Conservation (phyloP, 768 basidiomycete species). For the Suillus alpinus region DNA sequence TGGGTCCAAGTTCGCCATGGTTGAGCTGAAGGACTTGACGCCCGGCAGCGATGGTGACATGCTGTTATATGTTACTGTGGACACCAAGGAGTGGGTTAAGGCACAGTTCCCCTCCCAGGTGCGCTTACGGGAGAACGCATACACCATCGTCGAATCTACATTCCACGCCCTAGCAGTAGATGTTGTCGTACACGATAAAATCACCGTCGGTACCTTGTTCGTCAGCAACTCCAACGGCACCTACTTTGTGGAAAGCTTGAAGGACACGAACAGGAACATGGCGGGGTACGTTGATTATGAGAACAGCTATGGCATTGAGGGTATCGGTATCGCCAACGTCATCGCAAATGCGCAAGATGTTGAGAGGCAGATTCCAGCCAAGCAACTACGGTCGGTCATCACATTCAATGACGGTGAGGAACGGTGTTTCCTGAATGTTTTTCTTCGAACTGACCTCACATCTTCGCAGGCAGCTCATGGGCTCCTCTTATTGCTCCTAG, state of each 20-base stretch:
- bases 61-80: conserved; percentile 82
- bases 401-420: conserved; percentile 82
- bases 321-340: conserved; percentile 89
- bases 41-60: conserved; percentile 61
- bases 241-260: conserved; percentile 86
- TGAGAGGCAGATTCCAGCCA: conserved; percentile 62
- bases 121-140: conserved; percentile 82
- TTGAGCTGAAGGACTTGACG: conserved; percentile 73
- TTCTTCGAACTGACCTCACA: conserved; percentile 1
- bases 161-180: conserved; percentile 93
- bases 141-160: conserved; percentile 93
- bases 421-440: neutral
- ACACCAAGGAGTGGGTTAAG: conserved; percentile 81
- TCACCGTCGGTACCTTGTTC: conserved; percentile 83
- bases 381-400: conserved; percentile 72
- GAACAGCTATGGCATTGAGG: conserved; percentile 78
- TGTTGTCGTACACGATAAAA: conserved; percentile 69
- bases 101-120: conserved; percentile 82
- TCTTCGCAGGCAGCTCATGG: conserved; percentile 66
- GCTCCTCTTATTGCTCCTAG: conserved; percentile 63
- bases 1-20: conserved; percentile 85
- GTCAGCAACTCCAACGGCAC: conserved; percentile 95
- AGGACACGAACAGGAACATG: conserved; percentile 88
- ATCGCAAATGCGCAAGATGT: conserved; percentile 85
- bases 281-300: conserved; percentile 92